Evolutionary conservation across 306 rosid genomes (phyloP), one percentile per base, ranked within the genome.

Genomic region (Nissolia schottii): DNA sequence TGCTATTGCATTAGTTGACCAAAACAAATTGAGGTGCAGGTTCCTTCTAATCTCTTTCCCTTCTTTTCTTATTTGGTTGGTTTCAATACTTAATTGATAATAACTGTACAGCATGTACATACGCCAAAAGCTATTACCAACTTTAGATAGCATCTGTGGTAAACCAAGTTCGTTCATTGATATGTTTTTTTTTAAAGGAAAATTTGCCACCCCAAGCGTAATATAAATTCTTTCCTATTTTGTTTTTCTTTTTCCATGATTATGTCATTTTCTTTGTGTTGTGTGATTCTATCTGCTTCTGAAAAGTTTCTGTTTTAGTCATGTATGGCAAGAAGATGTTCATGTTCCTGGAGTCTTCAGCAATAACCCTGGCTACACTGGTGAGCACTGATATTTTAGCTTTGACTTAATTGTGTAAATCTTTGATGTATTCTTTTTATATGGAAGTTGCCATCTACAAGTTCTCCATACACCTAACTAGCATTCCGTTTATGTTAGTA

Each of bases 1-100:
- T 71, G 96, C 90, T 35, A 88, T 94, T 72, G 96, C 92, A 43
- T 85, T 94, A 82, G 99, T 94, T 78, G 96, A 94, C 75, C 95
- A 94, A 70, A 81, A 63, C 75, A 94, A 81, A 78, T 79, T 94
- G 88, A 89, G 96, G 97, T 91, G 81, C 62, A 61, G 31, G 57
- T 23, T 77, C 62, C 77, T 49, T 67, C 37, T 43, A 60, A 59
- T 45, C 22, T 57, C 53, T 23, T 78, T 45, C 22, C 62, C 53
- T 23, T 78, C 38, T 43, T 58, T 60, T 1, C 29, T 67, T 53
- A 14, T 19, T 29, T 67, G 72, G 70, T 29, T 67, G 72, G 70
- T 62, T 51, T 60, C 32, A 73, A 54, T 22, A 29, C 40, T 53
- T 71, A 64, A 54, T 38, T 40, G 48, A 60, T 48, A 73, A 10